Conservation (phyloP, 83 land plant genomes). For the Thuja plicata region DNA sequence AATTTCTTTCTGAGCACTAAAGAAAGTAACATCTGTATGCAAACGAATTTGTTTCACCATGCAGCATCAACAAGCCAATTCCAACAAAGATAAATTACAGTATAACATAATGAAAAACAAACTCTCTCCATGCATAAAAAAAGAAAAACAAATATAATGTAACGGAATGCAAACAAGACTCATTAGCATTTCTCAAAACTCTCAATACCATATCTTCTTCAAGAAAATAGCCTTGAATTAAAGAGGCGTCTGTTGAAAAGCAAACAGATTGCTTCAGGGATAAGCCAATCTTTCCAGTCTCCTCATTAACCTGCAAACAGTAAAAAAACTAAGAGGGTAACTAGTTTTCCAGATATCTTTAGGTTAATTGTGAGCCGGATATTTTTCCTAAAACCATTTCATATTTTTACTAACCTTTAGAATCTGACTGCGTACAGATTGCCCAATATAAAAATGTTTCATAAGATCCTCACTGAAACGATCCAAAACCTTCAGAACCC, state of each 20-base stretch:
- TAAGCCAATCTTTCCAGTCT: constrained; percentile 63
- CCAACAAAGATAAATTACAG: neutral
- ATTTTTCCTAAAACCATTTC: neutral
- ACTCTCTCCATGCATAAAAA: neutral
- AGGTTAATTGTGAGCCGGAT: neutral
- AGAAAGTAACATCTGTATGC: neutral
- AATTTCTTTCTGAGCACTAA: neutral
- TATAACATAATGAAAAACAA: neutral
- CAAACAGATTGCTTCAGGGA: constrained; percentile 89
- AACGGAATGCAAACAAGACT: neutral
- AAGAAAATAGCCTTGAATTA: constrained; percentile 80
- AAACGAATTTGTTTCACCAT: neutral
- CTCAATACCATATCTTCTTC: constrained; percentile 76
- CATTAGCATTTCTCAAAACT: neutral
- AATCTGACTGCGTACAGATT: constrained; percentile 90
- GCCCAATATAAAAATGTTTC: constrained; percentile 72
- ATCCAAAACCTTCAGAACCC: constrained; percentile 60
- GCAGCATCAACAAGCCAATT: neutral
- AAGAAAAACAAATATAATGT: neutral
- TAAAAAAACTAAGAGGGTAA: neutral
- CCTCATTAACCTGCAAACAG: constrained; percentile 61
- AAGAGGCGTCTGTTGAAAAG: constrained; percentile 79
- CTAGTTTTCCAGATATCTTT: neutral
- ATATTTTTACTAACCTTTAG: constrained; percentile 50
- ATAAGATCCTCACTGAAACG: constrained; percentile 41